phyloP scores from a whole-genome alignment of 768 basidiomycete species.

The Podaxis sp. region DNA sequence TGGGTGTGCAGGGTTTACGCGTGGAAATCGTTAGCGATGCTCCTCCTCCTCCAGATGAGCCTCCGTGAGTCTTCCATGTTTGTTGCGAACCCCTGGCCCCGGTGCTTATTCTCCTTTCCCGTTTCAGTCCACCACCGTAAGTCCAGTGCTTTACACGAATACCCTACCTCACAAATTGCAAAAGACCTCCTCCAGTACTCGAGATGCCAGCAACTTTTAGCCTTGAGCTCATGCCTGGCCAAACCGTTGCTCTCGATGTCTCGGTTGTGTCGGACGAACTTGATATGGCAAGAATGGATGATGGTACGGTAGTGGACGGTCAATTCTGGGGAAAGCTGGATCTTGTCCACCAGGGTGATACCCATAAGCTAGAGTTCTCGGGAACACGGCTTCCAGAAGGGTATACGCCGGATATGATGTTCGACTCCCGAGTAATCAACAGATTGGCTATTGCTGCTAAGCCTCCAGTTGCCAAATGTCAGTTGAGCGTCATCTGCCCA shows the following conservation, averaged over 20 bases:
- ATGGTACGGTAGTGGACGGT: conserved; percentile 83
- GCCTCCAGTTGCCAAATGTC: conserved; percentile 74
- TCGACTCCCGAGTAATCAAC: conserved; percentile 76
- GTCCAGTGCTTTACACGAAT: conserved; percentile 17
- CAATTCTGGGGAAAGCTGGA: conserved; percentile 87
- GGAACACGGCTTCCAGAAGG: conserved; percentile 74
- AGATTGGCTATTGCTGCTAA: conserved; percentile 77
- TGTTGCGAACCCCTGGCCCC: conserved; percentile 22
- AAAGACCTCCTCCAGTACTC: conserved; percentile 65
- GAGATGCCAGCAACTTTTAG: conserved; percentile 89
- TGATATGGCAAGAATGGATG: conserved; percentile 91
- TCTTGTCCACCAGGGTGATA: conserved; percentile 77
- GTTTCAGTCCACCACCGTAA: conserved; percentile 51
- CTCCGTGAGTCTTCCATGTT: conserved; percentile 56
- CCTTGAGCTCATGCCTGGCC: conserved; percentile 77
- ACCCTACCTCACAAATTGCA: conserved; percentile 7
- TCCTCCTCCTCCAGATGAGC: conserved; percentile 82
- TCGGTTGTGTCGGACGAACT: conserved; percentile 79
- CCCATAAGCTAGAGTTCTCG: conserved; percentile 78
- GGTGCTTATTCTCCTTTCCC: conserved; percentile 18
- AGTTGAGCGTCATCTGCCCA: conserved; percentile 73
- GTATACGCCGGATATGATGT: conserved; percentile 64
- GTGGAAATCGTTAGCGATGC: conserved; percentile 87
- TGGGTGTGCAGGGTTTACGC: conserved; percentile 77
- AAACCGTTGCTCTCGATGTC: conserved; percentile 78